Evolutionary conservation across 768 basidiomycete genomes (phyloP), one percentile per base, ranked within the genome.

Genomic region (Pleurotus pulmonarius): DNA sequence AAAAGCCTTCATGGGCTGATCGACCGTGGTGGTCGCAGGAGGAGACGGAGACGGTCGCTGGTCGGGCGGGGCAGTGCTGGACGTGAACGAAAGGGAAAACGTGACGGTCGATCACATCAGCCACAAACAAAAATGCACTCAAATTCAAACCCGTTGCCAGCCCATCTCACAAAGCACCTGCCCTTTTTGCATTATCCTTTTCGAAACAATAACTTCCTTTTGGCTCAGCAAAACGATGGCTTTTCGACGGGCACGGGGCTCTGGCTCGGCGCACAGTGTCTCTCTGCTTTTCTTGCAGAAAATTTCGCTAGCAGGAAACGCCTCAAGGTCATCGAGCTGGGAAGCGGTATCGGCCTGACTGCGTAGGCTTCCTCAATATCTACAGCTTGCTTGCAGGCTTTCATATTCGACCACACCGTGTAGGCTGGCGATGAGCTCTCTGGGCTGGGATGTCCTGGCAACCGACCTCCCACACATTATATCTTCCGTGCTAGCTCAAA

Each of bases 251-350:
- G 92, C 15, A 92, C 90, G 2, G 83, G 88, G 2, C 82, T 94
- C 49, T 94, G 92, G 92, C 83, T 93, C 52, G 85, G 83, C 41
- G 88, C 85, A 0, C 92, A 95, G 69, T 80, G 88, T 65, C 78
- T 94, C 39, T 77, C 88, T 15, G 64, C 76, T 44, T 90, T 85
- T 65, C 75, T 92, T 29, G 70, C 76, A 16, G 69, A 75, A 46
- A 59, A 72, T 18, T 73, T 73, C 53, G 24, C 43, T 22, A 67
- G 29, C 57, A 51, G 67, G 69, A 58, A 73, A 67, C 68, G 61
- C 26, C 68, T 68, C 25, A 73, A 74, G 54, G 86, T 81, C 6
- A 72, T 93, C 56, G 93, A 96, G 67, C 73, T 95, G 16, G 93
- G 93, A 55, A 85, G 87, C 63, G 93, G 93, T 18, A 84, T 90